phyloP scores from a whole-genome alignment of 2,329 filamentous ascomycete species.

The Whalleya microplaca region DNA sequence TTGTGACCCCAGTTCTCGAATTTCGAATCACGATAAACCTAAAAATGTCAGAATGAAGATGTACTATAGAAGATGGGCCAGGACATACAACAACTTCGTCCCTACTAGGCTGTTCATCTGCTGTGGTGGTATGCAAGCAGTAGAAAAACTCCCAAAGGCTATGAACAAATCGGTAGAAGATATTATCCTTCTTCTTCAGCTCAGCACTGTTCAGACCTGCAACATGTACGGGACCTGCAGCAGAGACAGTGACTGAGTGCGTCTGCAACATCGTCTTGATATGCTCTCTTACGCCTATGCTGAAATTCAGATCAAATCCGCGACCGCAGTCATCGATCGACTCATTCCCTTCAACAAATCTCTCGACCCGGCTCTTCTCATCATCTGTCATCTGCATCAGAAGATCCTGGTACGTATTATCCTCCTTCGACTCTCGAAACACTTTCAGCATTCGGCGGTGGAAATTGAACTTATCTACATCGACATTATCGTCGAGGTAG shows the following conservation, averaged over 20 bases:
- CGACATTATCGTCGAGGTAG: not conserved
- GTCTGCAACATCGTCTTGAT: not conserved
- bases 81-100: not conserved
- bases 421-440: not conserved
- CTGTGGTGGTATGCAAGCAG: not conserved
- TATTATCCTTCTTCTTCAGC: not conserved
- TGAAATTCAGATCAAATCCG: not conserved
- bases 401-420: not conserved
- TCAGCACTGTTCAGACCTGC: not conserved
- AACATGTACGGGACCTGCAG: not conserved
- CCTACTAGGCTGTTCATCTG: not conserved
- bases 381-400: not conserved
- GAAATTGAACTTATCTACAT: not conserved
- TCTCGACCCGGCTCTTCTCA: not conserved
- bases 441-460: not conserved
- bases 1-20: slow-evolving; percentile 48
- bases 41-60: not conserved
- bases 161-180: not conserved
- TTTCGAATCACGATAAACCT: slow-evolving; percentile 9
- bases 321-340: not conserved
- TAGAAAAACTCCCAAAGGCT: not conserved
- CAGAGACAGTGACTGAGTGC: not conserved
- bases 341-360: not conserved
- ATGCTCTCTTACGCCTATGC: not conserved
- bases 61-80: not conserved